Base-by-base conservation (phyloP, 2,329 filamentous ascomycete genomes). In the Emericellopsis atlantica region DNA sequence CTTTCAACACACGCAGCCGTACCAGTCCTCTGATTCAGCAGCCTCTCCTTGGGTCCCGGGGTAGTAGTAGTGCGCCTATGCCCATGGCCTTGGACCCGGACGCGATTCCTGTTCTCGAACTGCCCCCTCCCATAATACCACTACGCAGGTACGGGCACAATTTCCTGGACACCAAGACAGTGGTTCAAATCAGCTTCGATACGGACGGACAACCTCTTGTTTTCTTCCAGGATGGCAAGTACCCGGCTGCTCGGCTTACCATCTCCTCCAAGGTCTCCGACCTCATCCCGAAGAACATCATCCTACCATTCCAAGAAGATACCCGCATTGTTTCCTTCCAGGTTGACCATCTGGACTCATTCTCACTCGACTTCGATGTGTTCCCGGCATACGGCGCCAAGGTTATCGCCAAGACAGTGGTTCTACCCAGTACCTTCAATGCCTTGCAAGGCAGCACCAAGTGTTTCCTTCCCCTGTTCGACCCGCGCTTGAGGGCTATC, bases 221-320 rank as follows among this genome's bases (percentile, higher is more conserved):
- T n/a, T 98, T 98, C 63, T 95, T 96, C 65, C 90, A 95, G 55
- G 85, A 94, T 51, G 88, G 86, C 55, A 95, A 95, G 58, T 95
- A 98, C 53, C 92, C 92, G 15, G 92, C 92, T 16, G 87, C 92
- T 40, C 81, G 92, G 40, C 74, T 98, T 42, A 96, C 92, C 1
- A 94, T 98, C 45, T 96, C 92, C 1, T 95, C 90, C 36, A 96
- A 98, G 60, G 77, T 87, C 12, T 95, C 90, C 4, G 92, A 96
- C 58, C 73, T 98, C 36, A 95, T 98, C 47, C 92, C 92, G 16
- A 87, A 94, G 57, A 98, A 95, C 54, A 81, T 98, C 44, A 83
- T 95, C 54, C 72, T 98, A 4, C 92, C 92, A 1, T 89, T 98
- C 48, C 90, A 95, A 59, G 92, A 98, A 65, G 92, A 96, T 58